A percentile compares a stretch with the other conserved stretches of the same genome.
These are phyloP conservation scores for Spatholobus suberectus DNA, from an alignment of 306 rosid genomes.

Conservation along the genomic window DNA sequence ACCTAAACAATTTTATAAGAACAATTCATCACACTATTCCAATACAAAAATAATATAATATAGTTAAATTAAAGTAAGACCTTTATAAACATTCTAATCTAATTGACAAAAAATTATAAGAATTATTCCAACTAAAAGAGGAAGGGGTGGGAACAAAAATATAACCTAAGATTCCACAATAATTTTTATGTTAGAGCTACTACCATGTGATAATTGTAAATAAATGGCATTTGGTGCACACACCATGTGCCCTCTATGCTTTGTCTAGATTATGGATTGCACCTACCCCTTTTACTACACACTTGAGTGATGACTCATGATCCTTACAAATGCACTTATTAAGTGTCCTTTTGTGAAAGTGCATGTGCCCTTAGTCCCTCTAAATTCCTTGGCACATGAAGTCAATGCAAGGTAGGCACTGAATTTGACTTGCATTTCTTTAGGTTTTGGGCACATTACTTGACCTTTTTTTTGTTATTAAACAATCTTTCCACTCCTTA, in stretches of 20 bases:
- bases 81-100: too few relatives aligned
- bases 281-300: slow-evolving; percentile 34
- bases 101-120: too few relatives aligned
- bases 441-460: slow-evolving; percentile 11
- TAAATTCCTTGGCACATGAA: slow-evolving; percentile 1
- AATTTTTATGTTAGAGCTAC: too few relatives aligned
- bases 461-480: not conserved
- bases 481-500: not conserved
- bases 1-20: too few relatives aligned
- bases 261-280: slow-evolving; percentile 46
- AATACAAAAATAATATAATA: too few relatives aligned
- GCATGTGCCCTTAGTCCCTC: not conserved
- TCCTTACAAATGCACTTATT: slow-evolving; percentile 29
- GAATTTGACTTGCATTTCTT: slow-evolving; percentile 5
- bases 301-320: not conserved
- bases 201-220: too few relatives aligned
- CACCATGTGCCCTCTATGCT: slow-evolving; percentile 60
- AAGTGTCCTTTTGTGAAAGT: not conserved
- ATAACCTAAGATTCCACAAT: too few relatives aligned
- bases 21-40: too few relatives aligned
- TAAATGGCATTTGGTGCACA: slow-evolving; percentile 49
- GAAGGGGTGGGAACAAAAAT: too few relatives aligned
- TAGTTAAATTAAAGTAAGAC: too few relatives aligned
- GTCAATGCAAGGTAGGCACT: slow-evolving; percentile 27
- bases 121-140: too few relatives aligned